Percentiles rank a stretch among this genome's conserved stretches.
Conservation (phyloP, 192 early-diverging fungal genomes). For the Lobulomyces angularis region DNA sequence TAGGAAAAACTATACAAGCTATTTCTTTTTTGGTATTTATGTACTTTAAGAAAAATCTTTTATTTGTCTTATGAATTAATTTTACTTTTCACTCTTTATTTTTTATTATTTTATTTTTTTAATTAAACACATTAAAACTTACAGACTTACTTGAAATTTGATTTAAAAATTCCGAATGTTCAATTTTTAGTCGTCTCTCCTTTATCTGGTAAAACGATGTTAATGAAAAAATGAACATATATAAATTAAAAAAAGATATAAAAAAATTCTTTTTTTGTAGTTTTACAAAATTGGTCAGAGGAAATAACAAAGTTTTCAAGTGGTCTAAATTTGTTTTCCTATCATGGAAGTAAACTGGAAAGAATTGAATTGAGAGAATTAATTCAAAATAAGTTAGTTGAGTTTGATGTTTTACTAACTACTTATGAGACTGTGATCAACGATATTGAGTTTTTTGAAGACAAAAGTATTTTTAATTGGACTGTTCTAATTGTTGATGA, state of each 20-base stretch:
- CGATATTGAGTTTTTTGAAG: conserved; percentile 3
- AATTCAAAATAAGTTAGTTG: too few relatives aligned
- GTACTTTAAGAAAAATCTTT: too few relatives aligned
- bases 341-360: neutral
- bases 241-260: too few relatives aligned
- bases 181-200: neutral
- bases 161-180: too few relatives aligned
- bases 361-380: neutral
- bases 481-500: conserved; percentile 16
- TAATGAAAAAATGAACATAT: too few relatives aligned
- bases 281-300: conserved; percentile 1
- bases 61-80: too few relatives aligned
- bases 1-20: conserved; percentile 4
- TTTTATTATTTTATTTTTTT: too few relatives aligned
- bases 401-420: neutral
- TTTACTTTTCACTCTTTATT: too few relatives aligned
- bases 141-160: too few relatives aligned
- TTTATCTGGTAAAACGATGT: too few relatives aligned
- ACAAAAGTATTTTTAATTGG: conserved; percentile 6
- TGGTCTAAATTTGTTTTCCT: neutral
- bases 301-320: conserved; percentile 1
- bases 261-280: too few relatives aligned
- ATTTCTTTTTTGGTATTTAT: conserved; percentile 1
- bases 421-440: conserved; percentile 7
- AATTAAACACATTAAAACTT: too few relatives aligned